Evolutionary conservation across 306 rosid species (phyloP), one percentile per base, ranked within the genome.

Genomic region (Sesbania bispinosa): DNA sequence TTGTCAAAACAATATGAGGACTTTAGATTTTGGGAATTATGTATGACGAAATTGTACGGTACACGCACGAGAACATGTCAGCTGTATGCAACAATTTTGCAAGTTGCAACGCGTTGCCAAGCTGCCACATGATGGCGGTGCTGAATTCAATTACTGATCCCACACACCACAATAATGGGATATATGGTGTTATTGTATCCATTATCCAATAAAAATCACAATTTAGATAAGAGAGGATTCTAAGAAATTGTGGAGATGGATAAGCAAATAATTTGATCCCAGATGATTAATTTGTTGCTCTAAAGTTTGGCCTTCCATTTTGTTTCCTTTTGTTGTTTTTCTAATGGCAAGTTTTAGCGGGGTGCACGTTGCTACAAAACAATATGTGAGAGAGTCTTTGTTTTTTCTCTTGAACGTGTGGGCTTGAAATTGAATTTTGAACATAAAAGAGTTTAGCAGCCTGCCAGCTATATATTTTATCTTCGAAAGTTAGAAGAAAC

Each of bases 91-190:
- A n/a, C n/a, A n/a, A n/a, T n/a, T n/a, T n/a, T n/a, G n/a, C n/a
- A n/a, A n/a, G n/a, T n/a, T n/a, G n/a, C n/a, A 67, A 70, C 80
- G 79, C 85, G 84, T 72, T 71, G 71, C 70, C 80, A 57, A 77
- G 76, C 81, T 76, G 76, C 71, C 80, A 53, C n/a, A n/a, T 55
- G 16, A 3, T 52, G 63, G 30, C 63, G 63, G 64, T 69, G 75
- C 41, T 53, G 52, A 8, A 15, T 24, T 20, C 7, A 8, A 38
- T 38, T 38, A 38, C n/a, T n/a, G n/a, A n/a, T n/a, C n/a, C n/a
- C n/a, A n/a, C n/a, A n/a, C 30, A 39, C 14, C 74, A 68, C 62
- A 52, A 19, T 10, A 10, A 32, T 48, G 47, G 18, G 16, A 6
- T n/a, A n/a, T 42, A 3, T 14, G 9, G 29, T 16, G 32, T 47